Percentiles rank a stretch among this genome's conserved stretches.
phyloP scores from a whole-genome alignment of 73 alveolate species.

The Tetrahymena borealis region DNA sequence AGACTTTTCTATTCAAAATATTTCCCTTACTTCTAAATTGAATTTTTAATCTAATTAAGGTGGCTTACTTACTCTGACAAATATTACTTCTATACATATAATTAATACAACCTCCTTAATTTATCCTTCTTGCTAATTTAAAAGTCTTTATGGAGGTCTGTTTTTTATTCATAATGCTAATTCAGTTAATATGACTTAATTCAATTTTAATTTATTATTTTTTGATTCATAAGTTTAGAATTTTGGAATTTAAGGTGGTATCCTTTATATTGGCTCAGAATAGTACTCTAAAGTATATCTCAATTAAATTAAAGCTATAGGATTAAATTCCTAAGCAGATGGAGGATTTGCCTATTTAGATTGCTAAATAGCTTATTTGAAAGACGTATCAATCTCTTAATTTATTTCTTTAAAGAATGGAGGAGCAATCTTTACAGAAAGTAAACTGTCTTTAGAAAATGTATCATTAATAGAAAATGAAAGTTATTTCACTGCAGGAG shows the following conservation, averaged over 20 bases:
- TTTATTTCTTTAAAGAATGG: background rate
- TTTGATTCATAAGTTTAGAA: background rate
- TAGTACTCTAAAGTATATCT: background rate
- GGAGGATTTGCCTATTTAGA: background rate
- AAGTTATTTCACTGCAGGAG: background rate
- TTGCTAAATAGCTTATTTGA: background rate
- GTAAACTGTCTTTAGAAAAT: background rate
- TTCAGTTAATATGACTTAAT: background rate
- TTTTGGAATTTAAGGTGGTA: background rate
- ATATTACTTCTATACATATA: background rate
- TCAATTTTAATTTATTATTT: background rate
- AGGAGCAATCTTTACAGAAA: background rate
- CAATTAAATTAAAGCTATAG: background rate
- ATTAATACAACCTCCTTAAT: background rate
- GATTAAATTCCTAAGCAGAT: background rate
- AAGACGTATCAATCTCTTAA: background rate
- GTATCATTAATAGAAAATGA: background rate
- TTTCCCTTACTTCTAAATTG: background rate
- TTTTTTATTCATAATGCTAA: background rate
- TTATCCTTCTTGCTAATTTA: background rate
- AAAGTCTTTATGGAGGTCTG: background rate
- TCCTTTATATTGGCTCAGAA: background rate
- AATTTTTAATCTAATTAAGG: background rate
- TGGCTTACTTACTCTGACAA: background rate
- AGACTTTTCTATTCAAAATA: too few relatives aligned